Base-by-base conservation (phyloP, 2,329 filamentous ascomycete genomes). In the Pyrenophora tritici-repentis region DNA sequence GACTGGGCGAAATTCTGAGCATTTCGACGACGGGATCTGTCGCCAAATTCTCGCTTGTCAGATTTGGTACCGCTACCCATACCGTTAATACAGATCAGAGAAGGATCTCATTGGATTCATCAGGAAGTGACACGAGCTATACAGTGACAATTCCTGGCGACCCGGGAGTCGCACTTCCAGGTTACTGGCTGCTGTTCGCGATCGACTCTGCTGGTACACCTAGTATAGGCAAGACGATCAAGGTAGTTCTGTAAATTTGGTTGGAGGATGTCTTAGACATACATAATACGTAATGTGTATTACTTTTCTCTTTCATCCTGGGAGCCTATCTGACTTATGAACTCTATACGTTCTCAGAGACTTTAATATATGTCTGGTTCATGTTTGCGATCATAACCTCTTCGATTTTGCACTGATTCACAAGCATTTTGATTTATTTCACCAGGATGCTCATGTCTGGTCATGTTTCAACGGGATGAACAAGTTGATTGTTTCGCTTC, bases 61-160 rank as follows among this genome's bases (percentile, higher is more conserved):
- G 83, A 5, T 75, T 77, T 38, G 78, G 81, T 1, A 76, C 74
- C 3, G 71, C 73, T 3, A 85, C 83, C 0, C 82, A 85, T 62
- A 78, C 80, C 1, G 76, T 84, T 40, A 82, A 86, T 58, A 85
- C 78, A 0, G 83, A 86, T 63, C 82, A 85, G 70, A 68, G 83
- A 17, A 76, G 82, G 7, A 73, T 85, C 40, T 72, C 78, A 12
- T 65, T 83, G 17, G 70, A 63, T 3, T 26, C 13, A 6, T 22
- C 70, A 5, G 66, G 66, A 0, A 70, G 59, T n/a, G 67, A 67
- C 0, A 70, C 61, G 3, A 66, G 50, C 1, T 81, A 79, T 50
- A 73, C 63, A 0, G 63, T 80, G 3, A 66, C 62, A 1, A 65
- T 83, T 4, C 81, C 81, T 0, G 55, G 56, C 2, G 81, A 84